phyloP scores from a whole-genome alignment of 2,329 filamentous ascomycete species.

The Pestalotiopsis sp. region DNA sequence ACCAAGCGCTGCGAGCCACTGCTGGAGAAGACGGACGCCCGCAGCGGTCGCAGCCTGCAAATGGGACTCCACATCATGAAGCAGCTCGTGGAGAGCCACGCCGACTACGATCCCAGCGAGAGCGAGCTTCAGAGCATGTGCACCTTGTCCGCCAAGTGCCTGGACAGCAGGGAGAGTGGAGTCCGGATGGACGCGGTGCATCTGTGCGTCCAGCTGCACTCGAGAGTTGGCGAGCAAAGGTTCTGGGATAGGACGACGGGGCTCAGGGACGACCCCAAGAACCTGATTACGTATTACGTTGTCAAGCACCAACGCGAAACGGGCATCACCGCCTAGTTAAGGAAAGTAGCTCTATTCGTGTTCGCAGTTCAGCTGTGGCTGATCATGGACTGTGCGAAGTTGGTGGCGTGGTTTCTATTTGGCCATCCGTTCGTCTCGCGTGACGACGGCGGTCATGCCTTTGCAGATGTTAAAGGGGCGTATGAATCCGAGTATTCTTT shows the following conservation, averaged over 20 bases:
- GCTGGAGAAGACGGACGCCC: conserved; percentile 39
- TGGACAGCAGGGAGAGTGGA: conserved; percentile 63
- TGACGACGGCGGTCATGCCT: not conserved
- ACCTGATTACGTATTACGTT: conserved; percentile 80
- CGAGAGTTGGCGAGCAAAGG: conserved; percentile 56
- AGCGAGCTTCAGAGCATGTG: conserved; percentile 55
- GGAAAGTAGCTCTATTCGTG: conserved; percentile 8
- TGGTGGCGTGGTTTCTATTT: not conserved
- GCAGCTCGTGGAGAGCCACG: conserved; percentile 55
- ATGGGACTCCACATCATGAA: conserved; percentile 68
- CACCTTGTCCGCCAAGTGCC: conserved; percentile 54
- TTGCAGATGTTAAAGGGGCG: not conserved
- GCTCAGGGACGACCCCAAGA: conserved; percentile 73
- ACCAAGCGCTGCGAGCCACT: conserved; percentile 49
- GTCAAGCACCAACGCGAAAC: conserved; percentile 67
- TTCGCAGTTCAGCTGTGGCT: not conserved
- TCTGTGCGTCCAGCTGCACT: conserved; percentile 74
- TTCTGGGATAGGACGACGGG: conserved; percentile 72
- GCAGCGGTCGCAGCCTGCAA: conserved; percentile 54
- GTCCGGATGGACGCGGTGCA: conserved; percentile 78
- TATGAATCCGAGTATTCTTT: not conserved
- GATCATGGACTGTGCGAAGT: not conserved
- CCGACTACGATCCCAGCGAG: conserved; percentile 52
- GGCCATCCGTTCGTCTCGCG: not conserved
- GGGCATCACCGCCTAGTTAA: conserved; percentile 13